These are phyloP conservation scores for Eucalyptus polybractea DNA, from an alignment of 345 rosid species.

Conservation along the genomic window DNA sequence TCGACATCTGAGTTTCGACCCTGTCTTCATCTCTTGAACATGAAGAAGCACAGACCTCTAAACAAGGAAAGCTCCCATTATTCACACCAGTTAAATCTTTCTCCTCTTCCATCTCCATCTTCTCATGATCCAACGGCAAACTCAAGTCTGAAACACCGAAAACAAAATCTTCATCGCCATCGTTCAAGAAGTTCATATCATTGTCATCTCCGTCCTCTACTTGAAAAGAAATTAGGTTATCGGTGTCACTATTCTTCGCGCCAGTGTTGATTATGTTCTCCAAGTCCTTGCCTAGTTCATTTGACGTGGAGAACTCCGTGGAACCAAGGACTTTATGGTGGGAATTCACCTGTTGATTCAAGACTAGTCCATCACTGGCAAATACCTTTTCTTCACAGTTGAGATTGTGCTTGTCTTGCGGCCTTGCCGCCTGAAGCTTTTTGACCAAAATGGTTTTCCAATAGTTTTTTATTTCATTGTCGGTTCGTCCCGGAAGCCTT, in stretches of 20 bases:
- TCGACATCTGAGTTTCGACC: not conserved
- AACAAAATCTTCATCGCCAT: not conserved
- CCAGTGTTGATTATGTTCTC: not conserved
- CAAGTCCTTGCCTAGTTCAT: not conserved
- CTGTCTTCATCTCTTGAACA: not conserved
- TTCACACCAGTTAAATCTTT: not conserved
- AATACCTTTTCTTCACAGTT: not conserved
- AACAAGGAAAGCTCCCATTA: not conserved
- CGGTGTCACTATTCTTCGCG: not conserved
- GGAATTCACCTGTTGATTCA: not conserved
- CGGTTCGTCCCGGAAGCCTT: slow-evolving; percentile 28
- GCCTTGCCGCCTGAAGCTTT: not conserved
- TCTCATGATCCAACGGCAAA: not conserved
- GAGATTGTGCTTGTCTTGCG: not conserved
- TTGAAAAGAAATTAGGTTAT: not conserved
- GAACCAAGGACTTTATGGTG: not conserved
- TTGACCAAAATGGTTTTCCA: slow-evolving; percentile 9
- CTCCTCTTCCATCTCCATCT: not conserved
- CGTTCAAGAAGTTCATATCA: not conserved
- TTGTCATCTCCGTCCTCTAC: not conserved
- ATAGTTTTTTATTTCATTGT: slow-evolving; percentile 20
- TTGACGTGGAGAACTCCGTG: not conserved
- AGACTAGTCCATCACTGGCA: not conserved
- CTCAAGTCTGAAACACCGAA: not conserved
- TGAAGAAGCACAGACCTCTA: not conserved